Conservation (phyloP, 345 rosid species). For the Hibiscus syriacus region DNA sequence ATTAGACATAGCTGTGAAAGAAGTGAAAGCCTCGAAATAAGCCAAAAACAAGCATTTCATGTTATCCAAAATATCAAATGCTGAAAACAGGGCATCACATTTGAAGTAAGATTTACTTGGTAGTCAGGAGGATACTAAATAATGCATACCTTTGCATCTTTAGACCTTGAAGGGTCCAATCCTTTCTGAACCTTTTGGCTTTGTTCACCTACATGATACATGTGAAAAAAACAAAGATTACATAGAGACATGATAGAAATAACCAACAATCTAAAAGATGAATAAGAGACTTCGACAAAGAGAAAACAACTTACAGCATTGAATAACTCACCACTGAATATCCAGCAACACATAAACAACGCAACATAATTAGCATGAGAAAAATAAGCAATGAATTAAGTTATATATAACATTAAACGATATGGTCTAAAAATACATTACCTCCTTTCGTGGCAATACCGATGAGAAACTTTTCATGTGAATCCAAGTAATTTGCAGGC, state of each 20-base stretch:
- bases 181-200: no score
- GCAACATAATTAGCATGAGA: constrained; percentile 22
- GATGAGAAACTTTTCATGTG: constrained; percentile 76
- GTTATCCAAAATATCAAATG: background rate
- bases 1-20: background rate
- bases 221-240: constrained; percentile 1
- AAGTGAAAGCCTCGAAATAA: background rate
- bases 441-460: constrained; percentile 98
- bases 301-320: constrained; percentile 69
- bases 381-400: background rate
- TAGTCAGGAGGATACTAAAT: background rate
- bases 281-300: background rate
- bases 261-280: background rate
- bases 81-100: background rate
- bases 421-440: constrained; percentile 5
- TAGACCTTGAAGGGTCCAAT: constrained; percentile 64
- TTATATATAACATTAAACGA: no score
- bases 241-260: background rate
- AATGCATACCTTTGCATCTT: constrained; percentile 54
- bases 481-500: constrained; percentile 69
- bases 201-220: constrained; percentile 66
- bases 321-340: constrained; percentile 78
- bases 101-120: background rate
- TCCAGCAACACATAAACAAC: constrained; percentile 16
- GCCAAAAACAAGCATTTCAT: background rate